Percentiles rank a stretch among this genome's conserved stretches.
Evolutionary conservation across 1,139 yeast genomes (phyloP).

Genomic region (Saccharomyces hybrid): DNA sequence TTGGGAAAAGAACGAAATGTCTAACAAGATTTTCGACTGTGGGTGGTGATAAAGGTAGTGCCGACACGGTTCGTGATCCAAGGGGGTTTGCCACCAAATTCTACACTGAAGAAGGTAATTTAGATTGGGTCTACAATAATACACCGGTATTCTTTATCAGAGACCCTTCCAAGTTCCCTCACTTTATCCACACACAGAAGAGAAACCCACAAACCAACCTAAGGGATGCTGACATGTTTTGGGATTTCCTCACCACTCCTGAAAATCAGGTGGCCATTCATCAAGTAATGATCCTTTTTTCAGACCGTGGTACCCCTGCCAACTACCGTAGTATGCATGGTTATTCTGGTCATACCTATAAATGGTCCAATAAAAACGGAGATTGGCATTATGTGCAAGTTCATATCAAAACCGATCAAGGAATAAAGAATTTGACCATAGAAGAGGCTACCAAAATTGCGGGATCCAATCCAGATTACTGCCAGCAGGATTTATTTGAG

Average conservation of each 20-base stretch:
- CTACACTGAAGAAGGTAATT: conserved; percentile 51
- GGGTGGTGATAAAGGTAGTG: conserved; percentile 51
- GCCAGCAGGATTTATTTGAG: conserved; percentile 56
- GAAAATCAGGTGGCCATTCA: conserved; percentile 58
- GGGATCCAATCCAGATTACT: conserved; percentile 58
- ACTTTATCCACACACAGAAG: conserved; percentile 57
- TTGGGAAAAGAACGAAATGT: conserved; percentile 43
- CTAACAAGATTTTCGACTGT: conserved; percentile 52
- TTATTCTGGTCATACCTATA: conserved; percentile 65
- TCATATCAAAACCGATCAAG: conserved; percentile 54
- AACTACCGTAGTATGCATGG: conserved; percentile 61
- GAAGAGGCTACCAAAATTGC: conserved; percentile 53
- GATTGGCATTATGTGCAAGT: conserved; percentile 62
- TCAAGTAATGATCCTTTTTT: conserved; percentile 54
- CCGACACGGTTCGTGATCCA: conserved; percentile 54
- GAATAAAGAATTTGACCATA: conserved; percentile 45
- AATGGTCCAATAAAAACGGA: conserved; percentile 59
- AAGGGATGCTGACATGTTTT: conserved; percentile 67
- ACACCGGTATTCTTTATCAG: conserved; percentile 53
- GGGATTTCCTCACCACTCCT: conserved; percentile 53
- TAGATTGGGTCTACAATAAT: conserved; percentile 57
- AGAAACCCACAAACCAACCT: conserved; percentile 74
- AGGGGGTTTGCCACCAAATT: conserved; percentile 51
- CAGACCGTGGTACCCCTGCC: conserved; percentile 65
- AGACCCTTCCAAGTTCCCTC: conserved; percentile 53